A percentile compares a stretch with the other conserved stretches of the same genome.
Evolutionary conservation across 495 filamentous ascomycete species (phyloP).

Genomic region (Entonaema liquescens): DNA sequence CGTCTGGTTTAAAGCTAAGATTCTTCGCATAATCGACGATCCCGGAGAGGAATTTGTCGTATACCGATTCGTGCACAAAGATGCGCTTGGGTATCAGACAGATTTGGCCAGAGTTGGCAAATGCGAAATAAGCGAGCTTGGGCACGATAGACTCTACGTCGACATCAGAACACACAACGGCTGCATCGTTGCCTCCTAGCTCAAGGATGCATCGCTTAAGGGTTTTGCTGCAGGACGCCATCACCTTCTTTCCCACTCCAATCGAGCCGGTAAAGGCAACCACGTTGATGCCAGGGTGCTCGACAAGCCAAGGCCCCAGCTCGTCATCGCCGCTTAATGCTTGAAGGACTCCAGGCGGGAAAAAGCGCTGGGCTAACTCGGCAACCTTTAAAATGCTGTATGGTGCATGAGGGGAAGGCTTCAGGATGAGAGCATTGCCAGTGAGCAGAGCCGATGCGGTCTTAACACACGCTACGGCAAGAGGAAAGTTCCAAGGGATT

Average conservation of each 20-base stretch:
- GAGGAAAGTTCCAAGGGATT: constrained; percentile 65
- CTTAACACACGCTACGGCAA: constrained; percentile 56
- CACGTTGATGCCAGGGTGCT: neutral
- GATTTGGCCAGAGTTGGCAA: constrained; percentile 62
- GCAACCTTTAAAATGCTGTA: constrained; percentile 67
- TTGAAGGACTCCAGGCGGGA: constrained; percentile 36
- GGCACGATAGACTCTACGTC: constrained; percentile 58
- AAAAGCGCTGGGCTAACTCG: constrained; percentile 62
- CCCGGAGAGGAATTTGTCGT: constrained; percentile 56
- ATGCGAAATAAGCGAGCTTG: constrained; percentile 58
- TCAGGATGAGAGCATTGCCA: constrained; percentile 62
- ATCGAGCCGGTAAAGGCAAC: neutral
- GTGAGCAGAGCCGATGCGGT: constrained; percentile 58
- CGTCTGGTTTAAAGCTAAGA: too few relatives aligned
- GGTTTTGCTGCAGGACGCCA: constrained; percentile 59
- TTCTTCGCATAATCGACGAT: too few relatives aligned
- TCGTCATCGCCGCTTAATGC: neutral
- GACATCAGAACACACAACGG: constrained; percentile 66
- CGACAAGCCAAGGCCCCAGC: neutral
- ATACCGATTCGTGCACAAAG: constrained; percentile 67
- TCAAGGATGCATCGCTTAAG: constrained; percentile 68
- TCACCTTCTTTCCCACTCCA: neutral
- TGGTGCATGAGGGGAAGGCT: constrained; percentile 65
- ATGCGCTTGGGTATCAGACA: constrained; percentile 67
- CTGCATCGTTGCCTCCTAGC: constrained; percentile 67